A percentile compares a stretch with the other conserved stretches of the same genome.
Evolutionary conservation across 345 rosid species (phyloP).

Genomic region (Diplotaxis tenuifolia): DNA sequence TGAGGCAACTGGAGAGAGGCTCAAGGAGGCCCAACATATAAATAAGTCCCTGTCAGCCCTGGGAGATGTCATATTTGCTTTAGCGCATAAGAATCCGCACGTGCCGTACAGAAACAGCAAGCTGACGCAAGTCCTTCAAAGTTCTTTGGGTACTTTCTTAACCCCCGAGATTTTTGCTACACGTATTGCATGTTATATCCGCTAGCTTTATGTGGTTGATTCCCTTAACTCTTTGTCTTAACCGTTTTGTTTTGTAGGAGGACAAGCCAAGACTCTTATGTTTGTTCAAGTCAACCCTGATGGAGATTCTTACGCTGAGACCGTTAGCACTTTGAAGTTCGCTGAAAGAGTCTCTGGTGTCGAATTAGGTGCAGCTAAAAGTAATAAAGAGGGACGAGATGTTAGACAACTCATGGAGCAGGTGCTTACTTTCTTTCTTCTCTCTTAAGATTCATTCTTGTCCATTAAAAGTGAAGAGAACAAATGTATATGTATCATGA

Average conservation of each 20-base stretch:
- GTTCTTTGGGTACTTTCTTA: slow-evolving; percentile 70
- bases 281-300: slow-evolving; percentile 97
- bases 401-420: slow-evolving; percentile 92
- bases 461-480: background rate
- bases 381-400: slow-evolving; percentile 85
- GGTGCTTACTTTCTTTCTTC: slow-evolving; percentile 36
- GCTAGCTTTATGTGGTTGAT: slow-evolving; percentile 12
- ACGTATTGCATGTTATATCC: background rate
- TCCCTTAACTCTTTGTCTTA: background rate
- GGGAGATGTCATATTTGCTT: slow-evolving; percentile 90
- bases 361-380: slow-evolving; percentile 92
- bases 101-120: slow-evolving; percentile 97
- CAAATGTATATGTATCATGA: slow-evolving; percentile 1
- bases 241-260: slow-evolving; percentile 51
- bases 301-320: slow-evolving; percentile 84
- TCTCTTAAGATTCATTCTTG: background rate
- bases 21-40: slow-evolving; percentile 94
- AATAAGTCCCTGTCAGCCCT: slow-evolving; percentile 94
- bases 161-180: background rate
- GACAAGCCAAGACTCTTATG: slow-evolving; percentile 97
- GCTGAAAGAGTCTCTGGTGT: slow-evolving; percentile 98
- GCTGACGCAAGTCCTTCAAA: slow-evolving; percentile 95
- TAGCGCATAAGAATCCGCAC: slow-evolving; percentile 80
- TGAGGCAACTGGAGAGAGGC: slow-evolving; percentile 95
- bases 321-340: slow-evolving; percentile 86